A percentile compares a stretch with the other conserved stretches of the same genome.
These are phyloP conservation scores for Boletales sp. DNA, from an alignment of 768 basidiomycete species.

Conservation along the genomic window DNA sequence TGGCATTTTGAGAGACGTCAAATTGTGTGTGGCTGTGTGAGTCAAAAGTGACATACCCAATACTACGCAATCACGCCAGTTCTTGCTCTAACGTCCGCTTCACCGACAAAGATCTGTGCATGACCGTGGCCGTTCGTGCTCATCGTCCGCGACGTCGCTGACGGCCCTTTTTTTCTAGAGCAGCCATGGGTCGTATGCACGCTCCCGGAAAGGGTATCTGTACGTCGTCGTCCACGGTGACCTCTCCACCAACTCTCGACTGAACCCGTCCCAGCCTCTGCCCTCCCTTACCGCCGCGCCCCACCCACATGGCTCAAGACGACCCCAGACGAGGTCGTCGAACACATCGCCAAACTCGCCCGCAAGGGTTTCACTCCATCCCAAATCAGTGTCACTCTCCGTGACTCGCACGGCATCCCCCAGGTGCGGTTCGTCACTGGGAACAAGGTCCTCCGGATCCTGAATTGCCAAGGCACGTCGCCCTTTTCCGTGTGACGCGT, in stretches of 20 bases:
- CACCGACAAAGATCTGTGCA: constrained; percentile 33
- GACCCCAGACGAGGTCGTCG: constrained; percentile 89
- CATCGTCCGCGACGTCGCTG: constrained; percentile 10
- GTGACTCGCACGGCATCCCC: constrained; percentile 97
- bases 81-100: too few species aligned
- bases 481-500: neutral
- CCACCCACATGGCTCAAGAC: constrained; percentile 98
- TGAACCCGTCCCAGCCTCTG: constrained; percentile 53
- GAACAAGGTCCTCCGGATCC: constrained; percentile 98
- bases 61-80: too few species aligned
- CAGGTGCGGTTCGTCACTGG: constrained; percentile 98
- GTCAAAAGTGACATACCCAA: constrained; percentile 19
- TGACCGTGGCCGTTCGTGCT: constrained; percentile 9
- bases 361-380: constrained; percentile 97
- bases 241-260: constrained; percentile 39
- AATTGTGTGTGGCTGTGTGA: constrained; percentile 11
- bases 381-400: constrained; percentile 96
- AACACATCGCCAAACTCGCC: constrained; percentile 96
- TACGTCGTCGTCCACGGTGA: constrained; percentile 44
- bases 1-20: constrained; percentile 21
- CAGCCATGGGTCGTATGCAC: constrained; percentile 95
- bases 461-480: constrained; percentile 90
- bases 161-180: constrained; percentile 24
- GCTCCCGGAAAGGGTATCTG: constrained; percentile 99
- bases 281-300: constrained; percentile 93